Evolutionary conservation across 176 grass and related monocot genomes (phyloP).

Genomic region (Urochloa ruziziensis): DNA sequence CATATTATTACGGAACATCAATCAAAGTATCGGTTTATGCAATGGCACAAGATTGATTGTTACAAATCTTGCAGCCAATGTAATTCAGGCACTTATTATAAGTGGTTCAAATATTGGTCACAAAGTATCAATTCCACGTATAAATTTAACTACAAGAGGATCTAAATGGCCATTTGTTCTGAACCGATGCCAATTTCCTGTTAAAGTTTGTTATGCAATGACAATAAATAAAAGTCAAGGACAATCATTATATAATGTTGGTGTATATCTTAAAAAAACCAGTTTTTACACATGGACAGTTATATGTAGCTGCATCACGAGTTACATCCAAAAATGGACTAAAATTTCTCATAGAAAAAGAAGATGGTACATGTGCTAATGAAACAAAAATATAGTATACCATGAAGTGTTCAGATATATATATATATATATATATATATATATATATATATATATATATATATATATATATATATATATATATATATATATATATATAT

Average conservation of each 20-base stretch:
- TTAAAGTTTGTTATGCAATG: neutral
- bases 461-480: no score
- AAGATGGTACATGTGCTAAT: neutral
- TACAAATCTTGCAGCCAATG: neutral
- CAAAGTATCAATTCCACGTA: neutral
- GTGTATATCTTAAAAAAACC: neutral
- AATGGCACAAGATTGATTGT: neutral
- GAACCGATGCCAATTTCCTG: neutral
- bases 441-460: no score
- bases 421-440: no score
- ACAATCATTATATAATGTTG: neutral
- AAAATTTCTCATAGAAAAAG: neutral
- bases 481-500: no score
- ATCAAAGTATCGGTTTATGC: neutral
- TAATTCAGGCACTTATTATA: neutral
- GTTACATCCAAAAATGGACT: neutral
- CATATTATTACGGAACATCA: neutral
- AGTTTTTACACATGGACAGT: neutral
- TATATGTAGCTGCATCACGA: neutral
- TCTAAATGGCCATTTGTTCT: neutral
- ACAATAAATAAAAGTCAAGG: neutral
- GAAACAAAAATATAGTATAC: neutral
- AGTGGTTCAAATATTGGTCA: neutral
- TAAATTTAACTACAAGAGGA: neutral
- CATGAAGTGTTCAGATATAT: no score